Percentiles rank a stretch among this genome's conserved stretches.
These are phyloP conservation scores for Dryas octopetala DNA, from an alignment of 306 rosid species.

Conservation along the genomic window DNA sequence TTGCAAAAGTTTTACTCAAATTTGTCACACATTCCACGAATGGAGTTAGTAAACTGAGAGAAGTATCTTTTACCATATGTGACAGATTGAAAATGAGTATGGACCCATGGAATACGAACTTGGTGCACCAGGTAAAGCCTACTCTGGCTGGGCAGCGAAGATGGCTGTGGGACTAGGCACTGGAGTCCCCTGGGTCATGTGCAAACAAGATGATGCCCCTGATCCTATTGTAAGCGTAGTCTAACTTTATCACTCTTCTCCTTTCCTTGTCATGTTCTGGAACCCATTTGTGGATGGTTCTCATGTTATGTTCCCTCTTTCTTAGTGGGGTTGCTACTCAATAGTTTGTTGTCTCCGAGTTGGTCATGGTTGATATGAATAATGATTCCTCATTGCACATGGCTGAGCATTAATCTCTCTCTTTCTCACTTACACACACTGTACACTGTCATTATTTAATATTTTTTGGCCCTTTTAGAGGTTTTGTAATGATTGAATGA, in stretches of 20 bases:
- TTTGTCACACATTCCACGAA: slow-evolving; percentile 12
- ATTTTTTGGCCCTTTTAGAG: slow-evolving; percentile 18
- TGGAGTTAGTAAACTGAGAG: slow-evolving; percentile 7
- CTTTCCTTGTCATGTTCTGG: slow-evolving; percentile 21
- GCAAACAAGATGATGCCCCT: slow-evolving; percentile 99
- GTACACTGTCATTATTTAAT: slow-evolving; percentile 15
- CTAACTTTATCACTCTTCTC: slow-evolving; percentile 18
- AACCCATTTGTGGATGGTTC: background rate
- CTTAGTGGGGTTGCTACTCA: slow-evolving; percentile 39
- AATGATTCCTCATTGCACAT: slow-evolving; percentile 35
- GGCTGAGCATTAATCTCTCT: slow-evolving; percentile 26
- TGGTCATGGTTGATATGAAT: slow-evolving; percentile 27
- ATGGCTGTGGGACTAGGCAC: slow-evolving; percentile 93
- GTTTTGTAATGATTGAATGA: slow-evolving; percentile 24
- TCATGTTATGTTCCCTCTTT: slow-evolving; percentile 21
- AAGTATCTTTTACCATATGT: slow-evolving; percentile 25
- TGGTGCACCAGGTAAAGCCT: slow-evolving; percentile 80
- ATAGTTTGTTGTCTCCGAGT: slow-evolving; percentile 31
- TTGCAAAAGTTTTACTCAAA: background rate
- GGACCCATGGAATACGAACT: slow-evolving; percentile 90
- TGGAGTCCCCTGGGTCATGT: slow-evolving; percentile 99
- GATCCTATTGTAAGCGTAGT: slow-evolving; percentile 81
- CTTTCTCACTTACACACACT: slow-evolving; percentile 15
- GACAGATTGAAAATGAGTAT: slow-evolving; percentile 94
- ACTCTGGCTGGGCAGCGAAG: slow-evolving; percentile 86